Evolutionary conservation across 495 filamentous ascomycete species (phyloP).

Genomic region (Lepidopterella palustris): DNA sequence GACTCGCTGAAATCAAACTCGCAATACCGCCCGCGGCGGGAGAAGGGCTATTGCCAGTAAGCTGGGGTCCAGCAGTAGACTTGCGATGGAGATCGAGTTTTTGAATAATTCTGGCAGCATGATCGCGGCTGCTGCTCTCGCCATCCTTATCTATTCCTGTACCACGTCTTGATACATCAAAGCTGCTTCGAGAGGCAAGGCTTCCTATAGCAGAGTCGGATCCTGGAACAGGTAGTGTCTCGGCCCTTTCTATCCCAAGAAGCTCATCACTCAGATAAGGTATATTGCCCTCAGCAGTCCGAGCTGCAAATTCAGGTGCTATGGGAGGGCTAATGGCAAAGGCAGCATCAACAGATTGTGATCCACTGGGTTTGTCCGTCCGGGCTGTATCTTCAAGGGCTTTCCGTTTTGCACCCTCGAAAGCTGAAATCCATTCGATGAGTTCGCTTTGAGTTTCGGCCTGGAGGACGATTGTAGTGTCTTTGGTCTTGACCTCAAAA

Average conservation of each 20-base stretch:
- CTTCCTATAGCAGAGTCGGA: constrained; percentile 42
- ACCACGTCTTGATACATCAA: constrained; percentile 56
- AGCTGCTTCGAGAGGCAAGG: constrained; percentile 55
- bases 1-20: constrained; percentile 78
- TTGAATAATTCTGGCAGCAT: constrained; percentile 81
- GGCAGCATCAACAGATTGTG: constrained; percentile 66
- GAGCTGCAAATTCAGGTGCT: constrained; percentile 82
- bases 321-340: constrained; percentile 87
- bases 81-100: constrained; percentile 88
- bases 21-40: constrained; percentile 64
- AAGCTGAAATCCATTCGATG: constrained; percentile 84
- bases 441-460: constrained; percentile 87
- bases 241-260: constrained; percentile 49
- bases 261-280: constrained; percentile 52
- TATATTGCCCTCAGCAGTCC: constrained; percentile 60
- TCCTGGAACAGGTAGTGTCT: constrained; percentile 62
- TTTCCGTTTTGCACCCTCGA: constrained; percentile 87
- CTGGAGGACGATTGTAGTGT: constrained; percentile 80
- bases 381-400: constrained; percentile 72
- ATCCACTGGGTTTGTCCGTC: constrained; percentile 47
- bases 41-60: constrained; percentile 32
- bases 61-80: constrained; percentile 46
- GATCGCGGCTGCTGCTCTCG: constrained; percentile 58
- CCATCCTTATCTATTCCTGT: constrained; percentile 51
- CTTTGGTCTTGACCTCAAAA: constrained; percentile 98